phyloP scores from a whole-genome alignment of 1,139 yeast species.

The Tardiomyces blankii region DNA sequence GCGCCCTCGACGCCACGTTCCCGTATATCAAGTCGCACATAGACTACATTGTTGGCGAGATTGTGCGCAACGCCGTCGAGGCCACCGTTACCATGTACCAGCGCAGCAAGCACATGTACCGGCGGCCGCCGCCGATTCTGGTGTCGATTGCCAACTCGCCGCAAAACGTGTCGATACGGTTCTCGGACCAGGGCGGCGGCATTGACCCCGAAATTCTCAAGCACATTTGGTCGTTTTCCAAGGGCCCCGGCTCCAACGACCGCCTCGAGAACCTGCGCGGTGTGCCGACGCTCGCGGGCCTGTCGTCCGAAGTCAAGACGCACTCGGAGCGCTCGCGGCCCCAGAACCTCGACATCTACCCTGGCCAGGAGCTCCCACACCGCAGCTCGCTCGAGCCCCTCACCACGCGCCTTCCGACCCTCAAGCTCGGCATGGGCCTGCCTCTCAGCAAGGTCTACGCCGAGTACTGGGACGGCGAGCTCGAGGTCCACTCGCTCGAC shows the following conservation, averaged over 20 bases:
- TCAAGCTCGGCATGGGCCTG: slow-evolving; percentile 73
- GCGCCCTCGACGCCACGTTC: slow-evolving; percentile 47
- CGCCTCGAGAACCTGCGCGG: slow-evolving; percentile 22
- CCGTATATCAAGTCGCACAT: slow-evolving; percentile 82
- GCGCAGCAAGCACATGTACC: slow-evolving; percentile 17
- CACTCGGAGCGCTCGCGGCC: slow-evolving; percentile 2
- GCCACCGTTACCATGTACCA: slow-evolving; percentile 48
- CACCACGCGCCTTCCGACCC: slow-evolving; percentile 60
- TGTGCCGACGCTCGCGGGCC: slow-evolving; percentile 32
- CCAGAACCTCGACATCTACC: neutral
- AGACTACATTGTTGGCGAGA: slow-evolving; percentile 77
- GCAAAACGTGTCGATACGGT: slow-evolving; percentile 59
- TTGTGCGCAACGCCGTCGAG: slow-evolving; percentile 71
- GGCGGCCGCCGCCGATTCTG: slow-evolving; percentile 51
- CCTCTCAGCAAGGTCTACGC: slow-evolving; percentile 90
- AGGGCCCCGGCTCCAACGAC: slow-evolving; percentile 21
- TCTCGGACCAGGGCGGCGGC: slow-evolving; percentile 91
- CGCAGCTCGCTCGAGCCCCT: slow-evolving; percentile 37
- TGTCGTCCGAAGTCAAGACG: slow-evolving; percentile 17
- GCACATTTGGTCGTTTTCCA: slow-evolving; percentile 68
- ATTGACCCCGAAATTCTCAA: slow-evolving; percentile 44
- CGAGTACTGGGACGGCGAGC: slow-evolving; percentile 91
- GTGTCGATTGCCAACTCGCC: slow-evolving; percentile 61
- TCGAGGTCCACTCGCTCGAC: slow-evolving; percentile 70
- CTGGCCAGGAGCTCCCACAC: slow-evolving; percentile 12